phyloP scores from a whole-genome alignment of 306 rosid species.

The Gillenia trifoliata region DNA sequence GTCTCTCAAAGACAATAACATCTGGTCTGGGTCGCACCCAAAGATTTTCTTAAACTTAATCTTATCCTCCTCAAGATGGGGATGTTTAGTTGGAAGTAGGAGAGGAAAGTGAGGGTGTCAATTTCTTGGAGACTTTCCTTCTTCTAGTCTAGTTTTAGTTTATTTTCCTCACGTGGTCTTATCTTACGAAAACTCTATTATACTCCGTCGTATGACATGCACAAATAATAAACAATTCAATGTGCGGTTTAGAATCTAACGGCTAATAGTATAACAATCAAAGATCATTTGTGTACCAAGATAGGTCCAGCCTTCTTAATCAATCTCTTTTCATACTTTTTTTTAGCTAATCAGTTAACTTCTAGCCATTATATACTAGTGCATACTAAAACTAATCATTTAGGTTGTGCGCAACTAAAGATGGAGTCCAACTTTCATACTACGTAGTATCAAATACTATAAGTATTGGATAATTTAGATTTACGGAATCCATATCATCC shows the following conservation, averaged over 20 bases:
- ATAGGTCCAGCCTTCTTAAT: background rate
- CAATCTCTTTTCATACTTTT: background rate
- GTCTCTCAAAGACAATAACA: background rate
- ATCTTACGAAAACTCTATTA: too few species aligned
- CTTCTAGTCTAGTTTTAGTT: background rate
- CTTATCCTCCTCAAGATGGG: too few species aligned
- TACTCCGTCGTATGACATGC: background rate
- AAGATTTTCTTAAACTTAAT: background rate
- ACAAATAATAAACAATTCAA: too few species aligned
- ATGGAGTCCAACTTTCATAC: too few species aligned
- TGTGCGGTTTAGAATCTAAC: too few species aligned
- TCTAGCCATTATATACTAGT: fast-evolving
- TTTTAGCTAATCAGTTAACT: too few species aligned
- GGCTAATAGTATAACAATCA: background rate
- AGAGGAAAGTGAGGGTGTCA: conserved; percentile 13
- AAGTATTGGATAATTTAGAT: too few species aligned
- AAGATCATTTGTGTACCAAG: background rate
- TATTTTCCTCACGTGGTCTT: too few species aligned
- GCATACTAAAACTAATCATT: background rate
- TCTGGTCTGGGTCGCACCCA: background rate
- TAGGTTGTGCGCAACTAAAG: too few species aligned
- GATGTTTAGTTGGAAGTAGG: too few species aligned
- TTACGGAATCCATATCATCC: too few species aligned
- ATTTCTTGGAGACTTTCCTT: background rate
- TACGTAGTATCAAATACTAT: too few species aligned